These are phyloP conservation scores for Globisporangium heterothallicum DNA, from an alignment of 352 stramenopile genomes.

Conservation along the genomic window DNA sequence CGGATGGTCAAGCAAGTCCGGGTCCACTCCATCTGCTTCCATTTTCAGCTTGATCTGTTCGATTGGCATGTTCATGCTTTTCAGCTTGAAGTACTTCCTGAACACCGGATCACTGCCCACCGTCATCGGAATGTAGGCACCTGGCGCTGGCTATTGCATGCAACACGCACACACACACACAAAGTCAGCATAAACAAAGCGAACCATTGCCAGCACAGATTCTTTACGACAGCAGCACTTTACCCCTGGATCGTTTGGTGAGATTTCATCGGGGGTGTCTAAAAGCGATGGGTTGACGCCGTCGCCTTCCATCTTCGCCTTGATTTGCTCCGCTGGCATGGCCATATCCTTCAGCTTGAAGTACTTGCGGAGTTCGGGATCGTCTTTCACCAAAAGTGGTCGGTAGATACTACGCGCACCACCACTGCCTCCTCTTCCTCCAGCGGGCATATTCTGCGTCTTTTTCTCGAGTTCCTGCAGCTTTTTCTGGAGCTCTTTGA, in stretches of 20 bases:
- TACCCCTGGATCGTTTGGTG: conserved; percentile 74
- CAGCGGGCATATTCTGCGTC: conserved; percentile 34
- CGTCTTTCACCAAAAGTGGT: conserved; percentile 60
- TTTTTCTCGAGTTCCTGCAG: conserved; percentile 70
- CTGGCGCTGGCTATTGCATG: conserved; percentile 40
- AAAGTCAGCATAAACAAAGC: neutral
- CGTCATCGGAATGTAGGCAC: conserved; percentile 62
- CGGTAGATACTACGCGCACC: conserved; percentile 29
- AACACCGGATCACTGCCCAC: conserved; percentile 74
- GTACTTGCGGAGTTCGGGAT: conserved; percentile 69
- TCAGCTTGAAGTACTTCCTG: conserved; percentile 86
- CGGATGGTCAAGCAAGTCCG: conserved; percentile 56
- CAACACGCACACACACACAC: neutral
- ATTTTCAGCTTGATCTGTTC: conserved; percentile 87
- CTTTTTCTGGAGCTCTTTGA: conserved; percentile 72
- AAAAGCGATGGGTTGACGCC: conserved; percentile 54
- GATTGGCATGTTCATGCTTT: conserved; percentile 73
- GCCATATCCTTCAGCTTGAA: conserved; percentile 80
- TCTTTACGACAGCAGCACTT: no score
- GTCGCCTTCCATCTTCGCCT: conserved; percentile 73
- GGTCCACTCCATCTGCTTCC: conserved; percentile 70
- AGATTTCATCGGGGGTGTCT: conserved; percentile 64
- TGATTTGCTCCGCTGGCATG: conserved; percentile 79
- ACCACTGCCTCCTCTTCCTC: neutral
- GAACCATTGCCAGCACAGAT: neutral